Base-by-base conservation (phyloP, 192 early-diverging fungal species). In the Coemansia sp. region DNA sequence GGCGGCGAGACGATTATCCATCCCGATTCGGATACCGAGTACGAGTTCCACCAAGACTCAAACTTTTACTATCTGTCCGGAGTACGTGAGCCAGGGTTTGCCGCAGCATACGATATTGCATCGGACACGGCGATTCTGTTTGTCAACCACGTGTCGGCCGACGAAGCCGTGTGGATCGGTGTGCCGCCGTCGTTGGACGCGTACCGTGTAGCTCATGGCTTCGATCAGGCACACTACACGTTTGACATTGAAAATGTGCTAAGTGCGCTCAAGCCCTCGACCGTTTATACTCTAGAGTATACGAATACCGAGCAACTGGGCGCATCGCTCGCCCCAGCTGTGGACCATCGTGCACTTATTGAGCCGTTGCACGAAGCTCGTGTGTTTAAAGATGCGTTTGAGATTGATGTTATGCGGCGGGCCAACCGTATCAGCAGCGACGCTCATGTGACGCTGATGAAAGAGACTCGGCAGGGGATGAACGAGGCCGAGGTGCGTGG, bases 31-130 rank as follows among this genome's bases (percentile, higher is more conserved):
- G 92, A 94, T 70, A 82, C 84, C 25, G 94, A 96, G 80, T 78
- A 86, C 38, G 75, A 87, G 47, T 96, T 96, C 75, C 85, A 91
- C 62, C 94, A 96, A 60, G 92, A 96, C 75, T 84, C 84, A 53
- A 92, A 91, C 85, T 96, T 93, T 55, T 87, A 87, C 68, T 97
- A 95, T 70, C 83, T 94, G 16, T 89, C 93, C 4, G 92, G 93
- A 50, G 87, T 88, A 48, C 69, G 71, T 35, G 89, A 90, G 68
- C 87, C 91, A 25, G 92, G 87, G 54, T 92, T 85, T 57, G 85
- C 85, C 56, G 84, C 88, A 2, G 67, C 90, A 25, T 82, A 91
- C 62, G 90, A 95, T 76, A 74, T 93, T 21, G 63, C 77, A 54
- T 69, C 87, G 4, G 47, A 70, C 51, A 75, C 81, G 10, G 82